Base-by-base conservation (phyloP, 129 eudicot species). In the Calendula officinalis region DNA sequence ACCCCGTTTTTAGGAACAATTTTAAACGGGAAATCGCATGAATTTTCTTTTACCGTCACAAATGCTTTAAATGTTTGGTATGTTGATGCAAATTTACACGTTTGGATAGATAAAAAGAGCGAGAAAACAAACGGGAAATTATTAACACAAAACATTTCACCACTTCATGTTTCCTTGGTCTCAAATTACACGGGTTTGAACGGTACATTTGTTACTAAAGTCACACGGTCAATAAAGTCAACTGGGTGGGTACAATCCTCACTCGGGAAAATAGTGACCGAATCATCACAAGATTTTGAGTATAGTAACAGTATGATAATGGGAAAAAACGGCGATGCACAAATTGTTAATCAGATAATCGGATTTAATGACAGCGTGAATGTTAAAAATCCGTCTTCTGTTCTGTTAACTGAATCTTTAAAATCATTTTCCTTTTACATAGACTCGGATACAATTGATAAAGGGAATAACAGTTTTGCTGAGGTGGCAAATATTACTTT, bases 11-110 rank as follows among this genome's bases (percentile, higher is more conserved):
- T 85, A 11, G 95, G 85, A 7, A 57, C 72, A 5, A 6, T 89
- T n/a, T 69, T 89, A 44, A 78, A 85, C 44, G 82, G 84, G 7
- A 78, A 83, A 47, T 16, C 62, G 3, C 97, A 89, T 75, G 78
- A 78, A 35, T 58, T 89, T 69, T 54, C 44, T 3, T 85, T 89
- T 63, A 62, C 88, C 34, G 91, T 89, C 16, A 89, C 90, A 7
- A 86, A 89, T 33, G 89, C 95, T 7, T 59, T 89, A 16, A 89
- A 85, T 53, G 84, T 85, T 22, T 89, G 97, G 97, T 89, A 83
- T 17, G 51, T 89, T 15, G 88, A 89, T 71, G 97, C 97, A 1
- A 89, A 89, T 83, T 78, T 89, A 73, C 96, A 89, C 47, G 66
- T 89, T 9, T 89, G 96, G 96, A 59, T 89, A 53, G 96, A 89